phyloP scores from a whole-genome alignment of 768 basidiomycete species.

The Amanita phalloides region DNA sequence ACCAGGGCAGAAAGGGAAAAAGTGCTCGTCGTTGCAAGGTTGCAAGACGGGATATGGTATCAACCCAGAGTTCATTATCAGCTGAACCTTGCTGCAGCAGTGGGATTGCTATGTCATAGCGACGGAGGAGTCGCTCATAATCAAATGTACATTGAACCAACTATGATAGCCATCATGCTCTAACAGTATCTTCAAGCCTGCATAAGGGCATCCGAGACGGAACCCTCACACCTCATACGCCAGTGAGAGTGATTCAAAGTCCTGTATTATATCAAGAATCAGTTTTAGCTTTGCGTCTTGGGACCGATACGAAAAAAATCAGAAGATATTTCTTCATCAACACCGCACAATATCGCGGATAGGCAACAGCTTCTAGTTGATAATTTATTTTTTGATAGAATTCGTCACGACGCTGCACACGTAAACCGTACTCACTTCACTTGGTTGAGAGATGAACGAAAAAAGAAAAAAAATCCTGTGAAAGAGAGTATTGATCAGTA shows the following conservation, averaged over 20 bases:
- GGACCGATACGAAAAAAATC: constrained; percentile 13
- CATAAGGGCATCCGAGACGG: too few species aligned
- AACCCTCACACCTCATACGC: too few species aligned
- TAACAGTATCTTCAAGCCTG: too few species aligned
- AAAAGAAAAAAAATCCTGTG: neutral
- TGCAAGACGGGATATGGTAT: too few species aligned
- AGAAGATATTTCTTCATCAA: constrained; percentile 42
- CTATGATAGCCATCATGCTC: too few species aligned
- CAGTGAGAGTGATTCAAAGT: neutral
- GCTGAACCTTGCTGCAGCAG: too few species aligned
- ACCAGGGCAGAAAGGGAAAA: constrained; percentile 61
- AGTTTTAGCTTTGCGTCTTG: neutral
- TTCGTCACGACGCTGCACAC: constrained; percentile 27
- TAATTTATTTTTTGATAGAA: constrained; percentile 29
- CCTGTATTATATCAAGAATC: neutral
- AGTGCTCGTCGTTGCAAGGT: too few species aligned
- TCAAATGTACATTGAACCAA: too few species aligned
- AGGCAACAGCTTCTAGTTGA: constrained; percentile 91
- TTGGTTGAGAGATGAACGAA: neutral
- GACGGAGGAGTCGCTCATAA: too few species aligned
- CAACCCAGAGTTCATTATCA: too few species aligned
- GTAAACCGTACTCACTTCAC: constrained; percentile 5
- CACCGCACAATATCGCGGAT: constrained; percentile 35
- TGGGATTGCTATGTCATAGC: too few species aligned
- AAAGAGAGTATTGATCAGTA: neutral